Conservation (phyloP, 805 yeast genomes). For the Wickerhamomyces strasburgensis region DNA sequence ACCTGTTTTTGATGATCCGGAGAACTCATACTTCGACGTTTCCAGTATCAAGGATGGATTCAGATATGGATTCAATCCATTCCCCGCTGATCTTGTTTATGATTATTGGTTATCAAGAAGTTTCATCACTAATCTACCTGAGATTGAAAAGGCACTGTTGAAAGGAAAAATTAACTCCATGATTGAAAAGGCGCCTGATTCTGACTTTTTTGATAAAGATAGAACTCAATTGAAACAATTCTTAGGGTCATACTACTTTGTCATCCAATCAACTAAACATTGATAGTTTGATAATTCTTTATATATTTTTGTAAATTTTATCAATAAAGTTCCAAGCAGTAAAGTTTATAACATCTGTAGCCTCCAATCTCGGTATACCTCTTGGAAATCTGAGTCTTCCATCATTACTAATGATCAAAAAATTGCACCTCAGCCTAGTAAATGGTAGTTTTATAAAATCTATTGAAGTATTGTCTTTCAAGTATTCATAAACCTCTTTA, state of each 20-base stretch:
- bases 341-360: constrained; percentile 18
- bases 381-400: constrained; percentile 20
- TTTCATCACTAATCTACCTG: constrained; percentile 43
- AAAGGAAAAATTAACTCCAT: constrained; percentile 29
- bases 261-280: constrained; percentile 8
- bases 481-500: constrained; percentile 16
- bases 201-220: constrained; percentile 5
- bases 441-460: constrained; percentile 20
- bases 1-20: constrained; percentile 29
- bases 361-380: constrained; percentile 18
- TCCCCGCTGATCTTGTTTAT: constrained; percentile 35
- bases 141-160: constrained; percentile 31
- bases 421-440: constrained; percentile 16
- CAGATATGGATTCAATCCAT: constrained; percentile 27
- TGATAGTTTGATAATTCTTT: neutral
- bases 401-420: constrained; percentile 16
- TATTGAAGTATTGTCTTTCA: constrained; percentile 27
- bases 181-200: constrained; percentile 14
- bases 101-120: constrained; percentile 51
- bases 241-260: constrained; percentile 21
- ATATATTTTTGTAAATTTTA: constrained; percentile 12
- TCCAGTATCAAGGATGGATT: constrained; percentile 30
- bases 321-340: constrained; percentile 24
- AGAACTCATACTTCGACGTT: constrained; percentile 27
- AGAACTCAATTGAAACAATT: constrained; percentile 18